Percentiles rank a stretch among this genome's conserved stretches.
These are phyloP conservation scores for Cydonia oblonga DNA, from an alignment of 331 rosid species.

Conservation along the genomic window DNA sequence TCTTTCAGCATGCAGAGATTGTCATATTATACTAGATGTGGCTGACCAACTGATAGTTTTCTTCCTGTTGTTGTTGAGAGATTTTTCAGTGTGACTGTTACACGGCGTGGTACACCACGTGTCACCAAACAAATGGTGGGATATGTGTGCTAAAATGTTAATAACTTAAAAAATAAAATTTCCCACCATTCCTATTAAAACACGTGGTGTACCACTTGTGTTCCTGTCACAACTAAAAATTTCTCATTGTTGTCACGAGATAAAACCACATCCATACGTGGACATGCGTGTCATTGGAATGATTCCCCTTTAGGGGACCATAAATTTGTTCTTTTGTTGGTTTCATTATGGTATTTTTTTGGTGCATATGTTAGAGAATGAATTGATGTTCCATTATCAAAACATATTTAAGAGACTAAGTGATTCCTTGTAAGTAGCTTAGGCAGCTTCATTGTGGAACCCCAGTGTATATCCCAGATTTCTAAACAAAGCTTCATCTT, in stretches of 20 bases:
- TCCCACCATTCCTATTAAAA: too few species aligned
- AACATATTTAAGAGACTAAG: not conserved
- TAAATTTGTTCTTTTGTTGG: not conserved
- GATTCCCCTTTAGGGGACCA: not conserved
- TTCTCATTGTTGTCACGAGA: not conserved
- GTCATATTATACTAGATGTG: not conserved
- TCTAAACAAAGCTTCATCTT: not conserved
- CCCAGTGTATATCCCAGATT: not conserved
- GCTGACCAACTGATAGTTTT: not conserved
- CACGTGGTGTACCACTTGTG: too few species aligned
- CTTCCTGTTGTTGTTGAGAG: not conserved
- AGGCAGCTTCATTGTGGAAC: not conserved
- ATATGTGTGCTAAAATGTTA: too few species aligned
- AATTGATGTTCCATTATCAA: not conserved
- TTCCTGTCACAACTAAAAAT: too few species aligned
- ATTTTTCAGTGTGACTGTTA: too few species aligned
- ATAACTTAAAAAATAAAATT: too few species aligned
- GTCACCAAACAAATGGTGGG: too few species aligned
- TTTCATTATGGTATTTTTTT: not conserved
- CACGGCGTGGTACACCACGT: too few species aligned
- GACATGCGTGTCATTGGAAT: not conserved
- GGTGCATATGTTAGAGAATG: not conserved
- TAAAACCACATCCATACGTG: not conserved
- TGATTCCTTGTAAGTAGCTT: not conserved
- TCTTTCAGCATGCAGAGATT: not conserved